Conservation (phyloP, 2,329 filamentous ascomycete genomes). For the Scedosporium apiospermum region DNA sequence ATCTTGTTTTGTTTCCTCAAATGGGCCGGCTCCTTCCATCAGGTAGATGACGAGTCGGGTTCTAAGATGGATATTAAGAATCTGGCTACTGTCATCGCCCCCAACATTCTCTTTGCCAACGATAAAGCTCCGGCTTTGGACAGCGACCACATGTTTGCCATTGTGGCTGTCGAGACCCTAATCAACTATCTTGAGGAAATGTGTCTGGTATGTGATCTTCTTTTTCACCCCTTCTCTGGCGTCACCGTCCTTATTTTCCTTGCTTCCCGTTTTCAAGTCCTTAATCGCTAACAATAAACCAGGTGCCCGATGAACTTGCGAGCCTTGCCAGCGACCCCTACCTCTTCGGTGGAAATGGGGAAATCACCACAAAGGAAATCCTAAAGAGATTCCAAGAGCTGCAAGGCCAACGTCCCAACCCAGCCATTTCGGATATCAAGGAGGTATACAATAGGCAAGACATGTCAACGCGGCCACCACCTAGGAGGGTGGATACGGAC, state of each 20-base stretch:
- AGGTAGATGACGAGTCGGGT: conserved; percentile 91
- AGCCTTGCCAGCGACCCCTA: conserved; percentile 75
- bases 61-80: conserved; percentile 99
- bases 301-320: conserved; percentile 91
- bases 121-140: conserved; percentile 61
- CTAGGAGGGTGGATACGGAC: conserved; percentile 73
- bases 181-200: conserved; percentile 93
- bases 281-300: neutral
- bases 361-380: conserved; percentile 95
- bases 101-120: conserved; percentile 77
- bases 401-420: conserved; percentile 40
- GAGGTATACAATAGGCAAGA: conserved; percentile 48
- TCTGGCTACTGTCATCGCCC: conserved; percentile 91
- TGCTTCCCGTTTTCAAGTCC: neutral
- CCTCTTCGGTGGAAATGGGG: conserved; percentile 71
- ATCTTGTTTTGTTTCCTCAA: conserved; percentile 94
- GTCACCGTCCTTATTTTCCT: neutral
- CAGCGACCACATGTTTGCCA: conserved; percentile 83
- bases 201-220: conserved; percentile 69
- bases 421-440: conserved; percentile 41
- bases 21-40: conserved; percentile 95
- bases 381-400: conserved; percentile 87
- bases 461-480: conserved; percentile 45
- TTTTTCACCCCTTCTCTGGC: neutral
- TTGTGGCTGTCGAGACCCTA: conserved; percentile 83